Conservation (phyloP, 2,329 filamentous ascomycete species). For the Paracoccidioides brasiliensis region DNA sequence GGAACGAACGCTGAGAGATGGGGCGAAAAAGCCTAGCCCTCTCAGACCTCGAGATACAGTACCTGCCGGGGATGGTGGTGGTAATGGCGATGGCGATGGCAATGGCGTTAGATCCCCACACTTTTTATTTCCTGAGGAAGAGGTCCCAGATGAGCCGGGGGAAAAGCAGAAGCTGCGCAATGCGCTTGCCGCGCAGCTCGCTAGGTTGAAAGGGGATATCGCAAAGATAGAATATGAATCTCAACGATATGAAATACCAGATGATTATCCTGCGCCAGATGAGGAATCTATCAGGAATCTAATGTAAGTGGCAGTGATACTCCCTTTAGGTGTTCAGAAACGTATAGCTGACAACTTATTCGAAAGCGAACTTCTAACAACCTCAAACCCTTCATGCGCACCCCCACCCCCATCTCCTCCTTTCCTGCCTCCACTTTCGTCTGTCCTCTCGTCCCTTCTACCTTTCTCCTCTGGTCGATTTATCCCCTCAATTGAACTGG, state of each 20-base stretch:
- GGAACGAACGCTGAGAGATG: constrained; percentile 16
- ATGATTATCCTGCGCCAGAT: constrained; percentile 19
- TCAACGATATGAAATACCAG: constrained; percentile 37
- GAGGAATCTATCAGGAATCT: constrained; percentile 23
- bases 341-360: constrained; percentile 15
- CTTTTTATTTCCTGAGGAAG: constrained; percentile 2
- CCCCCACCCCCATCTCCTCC: constrained; percentile 13
- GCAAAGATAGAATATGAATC: constrained; percentile 45
- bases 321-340: constrained; percentile 2
- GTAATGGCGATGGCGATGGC: background rate
- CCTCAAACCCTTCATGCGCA: constrained; percentile 17
- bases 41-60: constrained; percentile 18
- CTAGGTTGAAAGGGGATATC: constrained; percentile 47
- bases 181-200: constrained; percentile 43
- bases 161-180: constrained; percentile 42
- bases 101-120: constrained; percentile 1
- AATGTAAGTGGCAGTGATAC: constrained; percentile 18
- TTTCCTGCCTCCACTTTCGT: constrained; percentile 20
- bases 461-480: constrained; percentile 22
- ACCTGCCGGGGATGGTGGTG: constrained; percentile 9
- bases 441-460: constrained; percentile 28
- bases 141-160: constrained; percentile 16
- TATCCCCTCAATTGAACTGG: constrained; percentile 9
- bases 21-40: constrained; percentile 17
- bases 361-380: constrained; percentile 20